Conservation (phyloP, 768 basidiomycete genomes). For the Boletus eberwhitei region DNA sequence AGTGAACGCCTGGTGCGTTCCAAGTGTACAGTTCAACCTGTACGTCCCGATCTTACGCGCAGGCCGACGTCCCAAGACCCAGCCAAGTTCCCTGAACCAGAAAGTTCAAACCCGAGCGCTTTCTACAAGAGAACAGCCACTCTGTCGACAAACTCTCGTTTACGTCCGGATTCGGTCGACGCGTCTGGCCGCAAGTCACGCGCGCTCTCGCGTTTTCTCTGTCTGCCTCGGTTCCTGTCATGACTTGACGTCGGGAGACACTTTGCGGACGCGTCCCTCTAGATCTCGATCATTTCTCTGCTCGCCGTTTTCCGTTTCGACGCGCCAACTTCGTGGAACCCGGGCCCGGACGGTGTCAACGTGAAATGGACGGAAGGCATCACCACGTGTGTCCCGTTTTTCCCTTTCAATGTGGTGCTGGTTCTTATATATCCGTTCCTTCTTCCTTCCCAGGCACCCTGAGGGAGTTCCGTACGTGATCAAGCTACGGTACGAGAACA, state of each 20-base stretch:
- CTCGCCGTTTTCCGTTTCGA: slow-evolving; percentile 18
- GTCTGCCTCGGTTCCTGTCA: neutral
- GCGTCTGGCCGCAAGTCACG: slow-evolving; percentile 21
- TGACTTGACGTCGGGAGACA: slow-evolving; percentile 39
- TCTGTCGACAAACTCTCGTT: slow-evolving; percentile 18
- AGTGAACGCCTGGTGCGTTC: slow-evolving; percentile 18
- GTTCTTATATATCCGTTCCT: neutral
- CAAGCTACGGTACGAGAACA: slow-evolving; percentile 1
- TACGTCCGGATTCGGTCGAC: slow-evolving; percentile 42
- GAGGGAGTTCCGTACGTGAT: slow-evolving; percentile 10
- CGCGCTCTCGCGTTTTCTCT: neutral
- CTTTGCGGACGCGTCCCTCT: slow-evolving; percentile 40
- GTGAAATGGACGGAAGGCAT: slow-evolving; percentile 21
- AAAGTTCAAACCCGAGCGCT: slow-evolving; percentile 38
- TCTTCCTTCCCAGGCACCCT: slow-evolving; percentile 7
- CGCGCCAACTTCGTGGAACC: slow-evolving; percentile 11
- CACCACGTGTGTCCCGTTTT: slow-evolving; percentile 17
- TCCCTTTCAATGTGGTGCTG: neutral
- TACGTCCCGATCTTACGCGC: neutral
- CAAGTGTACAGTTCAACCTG: neutral
- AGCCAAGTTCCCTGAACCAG: slow-evolving; percentile 36
- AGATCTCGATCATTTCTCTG: slow-evolving; percentile 24
- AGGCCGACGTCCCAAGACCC: slow-evolving; percentile 38
- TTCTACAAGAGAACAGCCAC: slow-evolving; percentile 12
- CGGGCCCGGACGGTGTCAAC: slow-evolving; percentile 18